Evolutionary conservation across 495 filamentous ascomycete genomes (phyloP).

Genomic region (Penicillium argentinense): DNA sequence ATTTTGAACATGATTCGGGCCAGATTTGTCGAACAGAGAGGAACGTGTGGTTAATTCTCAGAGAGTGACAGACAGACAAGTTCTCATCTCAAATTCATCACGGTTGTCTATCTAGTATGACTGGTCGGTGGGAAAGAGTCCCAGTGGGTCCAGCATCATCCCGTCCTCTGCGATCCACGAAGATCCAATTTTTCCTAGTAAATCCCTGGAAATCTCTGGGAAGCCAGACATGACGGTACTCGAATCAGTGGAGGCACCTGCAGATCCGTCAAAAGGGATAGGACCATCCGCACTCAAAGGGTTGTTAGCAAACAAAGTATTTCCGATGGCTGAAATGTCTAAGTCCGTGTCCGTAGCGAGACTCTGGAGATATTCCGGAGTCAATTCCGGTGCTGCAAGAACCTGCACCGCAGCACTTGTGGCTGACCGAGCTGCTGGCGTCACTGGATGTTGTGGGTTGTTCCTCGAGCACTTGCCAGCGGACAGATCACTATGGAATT

Average conservation of each 20-base stretch:
- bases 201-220: neutral
- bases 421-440: neutral
- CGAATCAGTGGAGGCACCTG: neutral
- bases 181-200: neutral
- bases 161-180: neutral
- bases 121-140: too few species aligned
- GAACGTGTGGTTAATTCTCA: too few species aligned
- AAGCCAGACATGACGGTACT: neutral
- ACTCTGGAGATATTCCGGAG: conserved; percentile 9
- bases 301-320: too few species aligned
- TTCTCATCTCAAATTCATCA: too few species aligned
- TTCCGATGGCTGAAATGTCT: neutral
- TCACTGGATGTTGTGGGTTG: neutral
- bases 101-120: too few species aligned
- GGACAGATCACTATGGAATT: conserved; percentile 5
- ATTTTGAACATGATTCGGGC: too few species aligned
- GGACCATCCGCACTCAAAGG: neutral
- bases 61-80: too few species aligned
- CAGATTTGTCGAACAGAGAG: too few species aligned
- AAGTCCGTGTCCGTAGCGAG: neutral
- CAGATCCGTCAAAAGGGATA: neutral
- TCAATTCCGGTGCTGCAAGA: conserved; percentile 5
- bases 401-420: conserved; percentile 6
- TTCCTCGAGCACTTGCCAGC: neutral
- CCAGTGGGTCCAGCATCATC: too few species aligned